phyloP scores from a whole-genome alignment of 106 monocot genomes.

The Platanthera guangdongensis region DNA sequence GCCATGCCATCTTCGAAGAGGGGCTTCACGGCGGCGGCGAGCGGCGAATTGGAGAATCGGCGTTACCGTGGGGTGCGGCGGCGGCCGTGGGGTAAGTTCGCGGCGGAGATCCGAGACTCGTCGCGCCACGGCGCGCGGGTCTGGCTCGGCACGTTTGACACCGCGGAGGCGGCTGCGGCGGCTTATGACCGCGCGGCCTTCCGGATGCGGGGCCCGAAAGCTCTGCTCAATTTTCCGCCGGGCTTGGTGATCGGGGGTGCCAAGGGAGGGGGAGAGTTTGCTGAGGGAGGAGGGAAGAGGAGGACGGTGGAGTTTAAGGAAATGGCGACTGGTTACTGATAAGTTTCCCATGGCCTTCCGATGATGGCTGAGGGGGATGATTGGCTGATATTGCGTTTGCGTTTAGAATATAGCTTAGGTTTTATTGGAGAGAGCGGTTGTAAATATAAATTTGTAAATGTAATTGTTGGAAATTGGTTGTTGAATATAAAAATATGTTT shows the following conservation, averaged over 20 bases:
- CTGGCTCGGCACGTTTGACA: slow-evolving; percentile 75
- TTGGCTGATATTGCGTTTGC: no score
- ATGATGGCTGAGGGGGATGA: no score
- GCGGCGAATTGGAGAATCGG: slow-evolving; percentile 9
- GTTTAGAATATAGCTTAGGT: no score
- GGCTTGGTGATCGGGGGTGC: slow-evolving; percentile 10
- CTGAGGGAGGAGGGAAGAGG: neutral
- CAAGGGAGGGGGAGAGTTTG: neutral
- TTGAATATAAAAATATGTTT: no score
- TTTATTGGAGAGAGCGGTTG: no score
- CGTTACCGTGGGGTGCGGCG: slow-evolving; percentile 66
- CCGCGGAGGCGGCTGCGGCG: slow-evolving; percentile 61
- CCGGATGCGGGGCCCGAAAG: slow-evolving; percentile 54
- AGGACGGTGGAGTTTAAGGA: slow-evolving; percentile 1
- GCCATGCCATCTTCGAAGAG: slow-evolving; percentile 5
- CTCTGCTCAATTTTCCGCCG: slow-evolving; percentile 57
- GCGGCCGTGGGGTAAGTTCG: slow-evolving; percentile 88
- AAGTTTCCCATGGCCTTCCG: no score
- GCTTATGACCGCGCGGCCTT: slow-evolving; percentile 70
- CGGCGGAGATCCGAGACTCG: slow-evolving; percentile 88
- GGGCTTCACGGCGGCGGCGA: neutral
- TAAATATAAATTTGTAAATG: no score
- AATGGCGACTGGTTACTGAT: neutral
- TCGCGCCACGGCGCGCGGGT: slow-evolving; percentile 43
- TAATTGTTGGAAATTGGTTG: no score